Conservation (phyloP, 2,329 filamentous ascomycete genomes). For the Lachnellula arida region DNA sequence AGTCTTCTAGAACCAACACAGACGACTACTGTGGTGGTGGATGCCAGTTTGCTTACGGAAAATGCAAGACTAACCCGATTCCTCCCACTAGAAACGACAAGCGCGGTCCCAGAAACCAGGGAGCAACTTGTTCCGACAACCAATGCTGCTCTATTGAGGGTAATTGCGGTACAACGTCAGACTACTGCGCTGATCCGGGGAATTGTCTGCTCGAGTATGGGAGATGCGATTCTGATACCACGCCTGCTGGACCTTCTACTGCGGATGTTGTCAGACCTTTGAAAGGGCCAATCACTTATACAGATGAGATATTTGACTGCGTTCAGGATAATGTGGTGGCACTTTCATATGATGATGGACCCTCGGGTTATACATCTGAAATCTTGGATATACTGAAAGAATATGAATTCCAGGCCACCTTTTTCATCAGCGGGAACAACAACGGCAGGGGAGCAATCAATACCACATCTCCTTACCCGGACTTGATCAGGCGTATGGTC, state of each 20-base stretch:
- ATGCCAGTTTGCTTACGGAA: constrained; percentile 18
- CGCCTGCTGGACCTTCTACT: constrained; percentile 50
- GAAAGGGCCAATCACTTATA: constrained; percentile 51
- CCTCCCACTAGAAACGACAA: neutral
- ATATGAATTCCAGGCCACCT: constrained; percentile 60
- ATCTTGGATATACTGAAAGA: constrained; percentile 55
- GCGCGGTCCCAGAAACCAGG: constrained; percentile 11
- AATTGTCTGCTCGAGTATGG: constrained; percentile 18
- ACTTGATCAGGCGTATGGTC: constrained; percentile 39
- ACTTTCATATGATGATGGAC: constrained; percentile 63
- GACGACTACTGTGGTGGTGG: constrained; percentile 28
- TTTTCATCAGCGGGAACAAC: constrained; percentile 59
- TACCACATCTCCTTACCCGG: constrained; percentile 38
- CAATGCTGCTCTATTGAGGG: constrained; percentile 17
- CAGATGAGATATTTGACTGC: constrained; percentile 52
- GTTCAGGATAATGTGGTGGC: constrained; percentile 53
- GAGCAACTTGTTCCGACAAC: constrained; percentile 6
- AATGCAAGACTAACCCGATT: neutral
- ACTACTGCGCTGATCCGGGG: constrained; percentile 19
- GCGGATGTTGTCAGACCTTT: constrained; percentile 43
- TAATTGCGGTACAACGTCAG: constrained; percentile 11
- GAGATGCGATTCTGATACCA: constrained; percentile 52
- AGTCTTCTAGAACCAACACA: neutral
- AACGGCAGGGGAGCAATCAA: constrained; percentile 34
- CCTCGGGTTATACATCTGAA: constrained; percentile 52